These are phyloP conservation scores for Claviceps digitariae DNA, from an alignment of 2,329 filamentous ascomycete species.

Conservation along the genomic window DNA sequence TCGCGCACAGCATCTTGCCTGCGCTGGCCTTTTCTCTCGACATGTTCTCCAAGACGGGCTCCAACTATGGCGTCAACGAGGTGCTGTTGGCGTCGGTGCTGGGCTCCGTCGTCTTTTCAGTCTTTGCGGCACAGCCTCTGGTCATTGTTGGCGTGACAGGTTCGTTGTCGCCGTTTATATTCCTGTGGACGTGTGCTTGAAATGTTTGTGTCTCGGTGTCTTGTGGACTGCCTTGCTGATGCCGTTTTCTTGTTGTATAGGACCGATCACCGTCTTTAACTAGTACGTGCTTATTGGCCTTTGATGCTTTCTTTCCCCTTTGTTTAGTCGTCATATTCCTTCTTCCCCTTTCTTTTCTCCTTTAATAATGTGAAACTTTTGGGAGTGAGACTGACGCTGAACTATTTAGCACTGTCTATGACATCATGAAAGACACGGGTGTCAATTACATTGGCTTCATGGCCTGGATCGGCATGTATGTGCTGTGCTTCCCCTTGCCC, in stretches of 20 bases:
- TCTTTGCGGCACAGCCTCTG: conserved; percentile 70
- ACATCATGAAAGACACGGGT: conserved; percentile 66
- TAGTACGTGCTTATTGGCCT: conserved; percentile 37
- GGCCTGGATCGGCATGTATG: conserved; percentile 74
- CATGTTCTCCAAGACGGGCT: conserved; percentile 81
- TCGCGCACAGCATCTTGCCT: conserved; percentile 55
- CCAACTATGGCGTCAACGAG: conserved; percentile 82
- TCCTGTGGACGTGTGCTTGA: not conserved
- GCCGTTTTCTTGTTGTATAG: conserved; percentile 19
- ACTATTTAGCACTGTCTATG: conserved; percentile 57
- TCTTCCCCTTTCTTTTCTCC: not conserved
- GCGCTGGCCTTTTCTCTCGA: conserved; percentile 82
- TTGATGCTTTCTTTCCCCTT: not conserved
- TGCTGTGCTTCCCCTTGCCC: not conserved
- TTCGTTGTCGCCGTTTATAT: conserved; percentile 9
- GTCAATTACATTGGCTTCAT: conserved; percentile 82
- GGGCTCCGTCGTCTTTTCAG: conserved; percentile 65
- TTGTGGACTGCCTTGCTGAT: not conserved
- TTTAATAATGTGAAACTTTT: not conserved
- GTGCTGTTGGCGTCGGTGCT: conserved; percentile 77
- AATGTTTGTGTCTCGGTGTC: not conserved
- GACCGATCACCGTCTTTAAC: conserved; percentile 88
- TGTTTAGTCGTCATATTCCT: not conserved
- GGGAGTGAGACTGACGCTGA: not conserved
- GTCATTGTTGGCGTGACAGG: conserved; percentile 87